Evolutionary conservation across 1,139 yeast genomes (phyloP).

Genomic region (Taiozyma onychis): DNA sequence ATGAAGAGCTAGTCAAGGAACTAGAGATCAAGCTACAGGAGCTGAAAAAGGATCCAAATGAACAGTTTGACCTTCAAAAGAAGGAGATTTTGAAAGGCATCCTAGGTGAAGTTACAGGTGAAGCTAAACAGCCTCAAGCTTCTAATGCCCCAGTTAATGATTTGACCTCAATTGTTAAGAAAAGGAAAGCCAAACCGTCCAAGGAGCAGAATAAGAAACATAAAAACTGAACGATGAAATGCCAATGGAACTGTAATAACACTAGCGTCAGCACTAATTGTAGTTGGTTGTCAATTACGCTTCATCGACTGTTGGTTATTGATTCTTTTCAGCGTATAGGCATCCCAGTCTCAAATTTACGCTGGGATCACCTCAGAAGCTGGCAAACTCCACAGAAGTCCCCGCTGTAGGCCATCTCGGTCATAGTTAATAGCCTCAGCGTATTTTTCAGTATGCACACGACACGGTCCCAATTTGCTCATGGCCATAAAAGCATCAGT

Average conservation of each 20-base stretch:
- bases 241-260: background rate
- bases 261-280: background rate
- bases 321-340: background rate
- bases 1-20: constrained; percentile 24
- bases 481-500: background rate
- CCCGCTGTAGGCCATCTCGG: too few relatives aligned
- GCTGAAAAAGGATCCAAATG: constrained; percentile 46
- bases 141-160: constrained; percentile 40
- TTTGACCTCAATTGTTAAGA: constrained; percentile 49
- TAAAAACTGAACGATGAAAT: constrained; percentile 7
- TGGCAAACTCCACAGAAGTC: too few relatives aligned
- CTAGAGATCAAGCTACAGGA: constrained; percentile 39
- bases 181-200: constrained; percentile 34
- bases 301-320: background rate
- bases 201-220: constrained; percentile 12
- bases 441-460: background rate
- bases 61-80: constrained; percentile 49
- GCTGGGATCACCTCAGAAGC: background rate
- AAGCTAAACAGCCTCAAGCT: constrained; percentile 3
- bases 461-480: background rate
- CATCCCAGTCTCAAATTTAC: background rate
- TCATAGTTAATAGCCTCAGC: background rate
- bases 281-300: background rate
- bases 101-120: constrained; percentile 43
- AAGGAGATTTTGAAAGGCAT: constrained; percentile 56